Evolutionary conservation across 805 yeast genomes (phyloP).

Genomic region (Candida fluviatilis): DNA sequence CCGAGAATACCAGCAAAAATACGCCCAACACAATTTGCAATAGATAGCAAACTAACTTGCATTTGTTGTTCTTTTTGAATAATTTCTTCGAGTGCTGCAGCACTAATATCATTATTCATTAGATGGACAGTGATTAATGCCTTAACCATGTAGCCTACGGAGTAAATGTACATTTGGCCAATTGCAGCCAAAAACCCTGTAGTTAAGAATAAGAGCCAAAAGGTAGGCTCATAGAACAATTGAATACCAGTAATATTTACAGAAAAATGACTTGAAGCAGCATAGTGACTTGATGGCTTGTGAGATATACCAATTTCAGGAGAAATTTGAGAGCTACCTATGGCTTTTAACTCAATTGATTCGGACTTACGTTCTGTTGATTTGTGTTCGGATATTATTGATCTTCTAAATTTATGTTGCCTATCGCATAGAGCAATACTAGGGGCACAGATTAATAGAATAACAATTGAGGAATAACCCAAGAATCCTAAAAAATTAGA

Average conservation of each 20-base stretch:
- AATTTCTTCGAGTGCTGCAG: conserved; percentile 20
- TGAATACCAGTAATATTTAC: conserved; percentile 13
- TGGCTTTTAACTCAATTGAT: conserved; percentile 5
- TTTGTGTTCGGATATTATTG: conserved; percentile 2
- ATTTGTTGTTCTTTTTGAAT: conserved; percentile 58
- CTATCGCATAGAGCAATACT: conserved; percentile 38
- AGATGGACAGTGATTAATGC: conserved; percentile 13
- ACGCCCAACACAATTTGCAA: conserved; percentile 65
- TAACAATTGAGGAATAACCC: conserved; percentile 36
- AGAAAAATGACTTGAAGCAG: background rate
- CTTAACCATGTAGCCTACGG: conserved; percentile 14
- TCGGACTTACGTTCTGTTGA: too few relatives aligned
- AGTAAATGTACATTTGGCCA: conserved; percentile 34
- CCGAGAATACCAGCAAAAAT: conserved; percentile 60
- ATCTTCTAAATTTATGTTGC: conserved; percentile 16
- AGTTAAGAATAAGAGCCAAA: conserved; percentile 36
- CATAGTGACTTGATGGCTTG: background rate
- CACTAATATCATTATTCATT: conserved; percentile 2
- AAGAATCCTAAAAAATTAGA: conserved; percentile 47
- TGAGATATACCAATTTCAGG: conserved; percentile 3
- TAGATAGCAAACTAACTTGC: conserved; percentile 70
- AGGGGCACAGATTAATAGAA: conserved; percentile 45
- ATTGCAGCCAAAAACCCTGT: conserved; percentile 39
- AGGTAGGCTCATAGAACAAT: conserved; percentile 20
- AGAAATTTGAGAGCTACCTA: conserved; percentile 6